phyloP scores from a whole-genome alignment of 495 filamentous ascomycete genomes.

The Zalerion maritima region DNA sequence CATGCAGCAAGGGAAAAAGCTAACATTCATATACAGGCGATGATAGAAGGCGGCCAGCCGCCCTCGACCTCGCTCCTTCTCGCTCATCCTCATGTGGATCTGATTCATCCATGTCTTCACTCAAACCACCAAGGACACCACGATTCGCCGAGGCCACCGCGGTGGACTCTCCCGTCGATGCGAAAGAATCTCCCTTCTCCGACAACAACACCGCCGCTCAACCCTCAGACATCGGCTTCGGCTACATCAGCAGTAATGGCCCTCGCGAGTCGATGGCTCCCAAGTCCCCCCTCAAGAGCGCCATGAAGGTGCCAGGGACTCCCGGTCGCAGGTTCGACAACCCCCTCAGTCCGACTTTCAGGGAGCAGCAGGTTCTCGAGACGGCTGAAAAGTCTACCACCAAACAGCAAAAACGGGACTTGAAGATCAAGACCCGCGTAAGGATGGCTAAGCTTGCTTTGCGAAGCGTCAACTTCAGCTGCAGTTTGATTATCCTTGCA shows the following conservation, averaged over 20 bases:
- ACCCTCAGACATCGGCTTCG: constrained; percentile 79
- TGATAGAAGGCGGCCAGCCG: constrained; percentile 36
- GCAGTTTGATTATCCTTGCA: constrained; percentile 82
- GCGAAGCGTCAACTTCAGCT: constrained; percentile 87
- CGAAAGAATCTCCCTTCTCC: constrained; percentile 49
- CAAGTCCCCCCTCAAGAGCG: constrained; percentile 67
- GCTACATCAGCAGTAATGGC: constrained; percentile 57
- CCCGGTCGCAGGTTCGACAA: constrained; percentile 47
- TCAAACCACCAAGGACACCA: constrained; percentile 66
- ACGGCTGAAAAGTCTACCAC: constrained; percentile 63
- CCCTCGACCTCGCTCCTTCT: constrained; percentile 30
- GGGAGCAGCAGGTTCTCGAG: constrained; percentile 71
- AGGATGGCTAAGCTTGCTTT: constrained; percentile 89
- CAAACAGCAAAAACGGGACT: constrained; percentile 66
- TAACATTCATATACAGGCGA: too few species aligned
- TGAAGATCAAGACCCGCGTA: constrained; percentile 89
- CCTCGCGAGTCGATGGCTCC: constrained; percentile 45
- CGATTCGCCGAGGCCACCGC: constrained; percentile 85
- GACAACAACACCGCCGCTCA: constrained; percentile 48
- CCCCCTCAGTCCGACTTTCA: constrained; percentile 77
- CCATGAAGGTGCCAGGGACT: constrained; percentile 70
- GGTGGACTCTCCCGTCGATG: constrained; percentile 70
- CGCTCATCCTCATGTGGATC: constrained; percentile 33
- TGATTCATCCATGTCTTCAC: constrained; percentile 41
- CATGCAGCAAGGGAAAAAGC: too few species aligned